These are phyloP conservation scores for Lipomyces starkeyi DNA, from an alignment of 805 yeast species.

Conservation along the genomic window DNA sequence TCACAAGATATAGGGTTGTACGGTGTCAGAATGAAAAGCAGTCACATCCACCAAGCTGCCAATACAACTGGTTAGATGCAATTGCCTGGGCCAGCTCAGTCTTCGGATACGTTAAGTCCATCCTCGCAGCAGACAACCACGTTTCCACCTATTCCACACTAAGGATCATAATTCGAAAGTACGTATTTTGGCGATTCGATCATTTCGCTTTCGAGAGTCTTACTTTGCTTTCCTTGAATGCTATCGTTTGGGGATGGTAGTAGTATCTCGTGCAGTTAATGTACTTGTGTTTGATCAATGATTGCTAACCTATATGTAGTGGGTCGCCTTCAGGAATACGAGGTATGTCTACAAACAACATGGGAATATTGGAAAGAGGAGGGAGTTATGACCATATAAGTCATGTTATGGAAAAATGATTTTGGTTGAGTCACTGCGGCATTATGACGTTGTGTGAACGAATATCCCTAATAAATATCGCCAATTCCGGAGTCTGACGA, in stretches of 20 bases:
- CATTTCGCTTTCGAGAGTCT: not conserved
- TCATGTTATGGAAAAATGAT: not conserved
- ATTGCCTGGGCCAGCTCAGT: not conserved
- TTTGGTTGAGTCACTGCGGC: not conserved
- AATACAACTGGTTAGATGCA: too few relatives aligned
- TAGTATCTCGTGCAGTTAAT: not conserved
- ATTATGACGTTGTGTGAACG: not conserved
- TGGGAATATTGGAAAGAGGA: not conserved
- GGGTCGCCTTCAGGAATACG: constrained; percentile 40
- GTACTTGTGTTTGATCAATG: not conserved
- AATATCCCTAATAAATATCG: not conserved
- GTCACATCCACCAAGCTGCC: too few relatives aligned
- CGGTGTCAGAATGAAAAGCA: too few relatives aligned
- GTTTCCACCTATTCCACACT: not conserved
- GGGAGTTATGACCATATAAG: not conserved
- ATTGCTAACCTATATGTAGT: constrained; percentile 21
- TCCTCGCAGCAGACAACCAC: not conserved
- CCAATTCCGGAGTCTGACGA: not conserved
- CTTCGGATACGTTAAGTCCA: not conserved
- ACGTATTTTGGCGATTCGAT: not conserved
- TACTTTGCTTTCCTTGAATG: not conserved
- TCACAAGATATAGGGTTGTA: too few relatives aligned
- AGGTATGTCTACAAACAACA: constrained; percentile 20
- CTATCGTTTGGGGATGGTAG: not conserved
- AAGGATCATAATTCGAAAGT: constrained; percentile 1